phyloP scores from a whole-genome alignment of 768 basidiomycete species.

The Leccinellum albellum region DNA sequence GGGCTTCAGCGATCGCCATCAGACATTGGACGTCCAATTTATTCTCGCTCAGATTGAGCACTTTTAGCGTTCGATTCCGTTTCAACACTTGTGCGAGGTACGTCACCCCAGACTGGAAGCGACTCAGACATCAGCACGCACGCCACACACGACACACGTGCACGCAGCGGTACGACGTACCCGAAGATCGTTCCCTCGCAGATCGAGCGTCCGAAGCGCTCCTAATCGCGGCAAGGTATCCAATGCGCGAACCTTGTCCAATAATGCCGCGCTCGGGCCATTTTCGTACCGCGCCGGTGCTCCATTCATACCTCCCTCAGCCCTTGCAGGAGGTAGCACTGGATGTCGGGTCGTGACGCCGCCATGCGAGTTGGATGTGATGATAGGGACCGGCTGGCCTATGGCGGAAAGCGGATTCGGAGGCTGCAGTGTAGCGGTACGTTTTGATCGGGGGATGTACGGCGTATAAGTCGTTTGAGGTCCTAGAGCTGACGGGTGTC shows the following conservation, averaged over 20 bases:
- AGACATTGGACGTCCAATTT: constrained; percentile 83
- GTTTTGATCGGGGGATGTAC: constrained; percentile 67
- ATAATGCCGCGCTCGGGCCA: constrained; percentile 42
- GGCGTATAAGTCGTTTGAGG: constrained; percentile 75
- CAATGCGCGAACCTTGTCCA: constrained; percentile 87
- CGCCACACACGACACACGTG: neutral
- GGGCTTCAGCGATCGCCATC: constrained; percentile 83
- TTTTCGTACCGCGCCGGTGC: constrained; percentile 41
- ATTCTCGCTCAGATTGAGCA: constrained; percentile 92
- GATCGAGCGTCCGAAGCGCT: constrained; percentile 69
- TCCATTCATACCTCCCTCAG: constrained; percentile 5
- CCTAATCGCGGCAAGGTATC: constrained; percentile 85
- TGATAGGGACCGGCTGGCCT: constrained; percentile 59
- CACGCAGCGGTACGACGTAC: constrained; percentile 43
- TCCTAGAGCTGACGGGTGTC: constrained; percentile 44
- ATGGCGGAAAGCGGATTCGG: constrained; percentile 33
- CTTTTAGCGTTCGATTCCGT: constrained; percentile 90
- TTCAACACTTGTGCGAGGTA: constrained; percentile 96
- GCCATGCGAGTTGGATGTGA: constrained; percentile 60
- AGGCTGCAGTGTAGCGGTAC: constrained; percentile 29
- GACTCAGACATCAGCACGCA: neutral
- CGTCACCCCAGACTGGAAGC: constrained; percentile 60
- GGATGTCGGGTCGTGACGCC: constrained; percentile 48
- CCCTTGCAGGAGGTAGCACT: neutral
- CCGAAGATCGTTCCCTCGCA: constrained; percentile 88